phyloP scores from a whole-genome alignment of 1,284 basidiomycete species.

The Melampsora occidentalis region DNA sequence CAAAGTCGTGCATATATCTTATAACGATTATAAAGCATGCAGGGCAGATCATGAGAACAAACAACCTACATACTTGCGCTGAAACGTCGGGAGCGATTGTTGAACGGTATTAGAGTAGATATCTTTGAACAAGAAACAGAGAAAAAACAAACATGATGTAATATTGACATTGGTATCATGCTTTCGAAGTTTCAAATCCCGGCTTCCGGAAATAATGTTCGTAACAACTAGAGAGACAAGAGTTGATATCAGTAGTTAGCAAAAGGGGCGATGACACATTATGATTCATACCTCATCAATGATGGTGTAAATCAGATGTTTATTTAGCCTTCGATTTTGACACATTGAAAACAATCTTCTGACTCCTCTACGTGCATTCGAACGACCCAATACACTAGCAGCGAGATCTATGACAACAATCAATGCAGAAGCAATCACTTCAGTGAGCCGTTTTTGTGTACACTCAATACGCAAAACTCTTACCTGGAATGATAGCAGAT shows the following conservation, averaged over 20 bases:
- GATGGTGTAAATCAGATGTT: constrained; percentile 42
- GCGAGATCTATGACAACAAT: constrained; percentile 71
- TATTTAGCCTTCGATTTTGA: constrained; percentile 83
- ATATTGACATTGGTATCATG: too few relatives aligned
- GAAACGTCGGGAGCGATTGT: too few relatives aligned
- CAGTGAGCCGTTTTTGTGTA: background rate
- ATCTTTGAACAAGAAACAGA: background rate
- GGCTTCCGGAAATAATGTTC: background rate
- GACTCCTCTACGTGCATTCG: constrained; percentile 86
- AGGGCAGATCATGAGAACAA: too few relatives aligned
- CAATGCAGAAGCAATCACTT: background rate
- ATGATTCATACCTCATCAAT: constrained; percentile 20
- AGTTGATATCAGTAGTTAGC: too few relatives aligned
- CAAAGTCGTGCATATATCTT: too few relatives aligned
- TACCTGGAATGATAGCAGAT: constrained; percentile 83
- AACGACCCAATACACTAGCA: constrained; percentile 91
- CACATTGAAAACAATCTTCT: constrained; percentile 83
- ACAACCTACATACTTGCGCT: too few relatives aligned
- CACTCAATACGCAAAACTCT: constrained; percentile 46
- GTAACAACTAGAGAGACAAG: background rate
- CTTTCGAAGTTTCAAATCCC: background rate
- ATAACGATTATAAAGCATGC: too few relatives aligned
- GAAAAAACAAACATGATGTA: background rate
- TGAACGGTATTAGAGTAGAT: background rate
- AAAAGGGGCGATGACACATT: too few relatives aligned